A percentile compares a stretch with the other conserved stretches of the same genome.
Evolutionary conservation across 805 yeast genomes (phyloP).

Genomic region (Yarrowia keelungensis): DNA sequence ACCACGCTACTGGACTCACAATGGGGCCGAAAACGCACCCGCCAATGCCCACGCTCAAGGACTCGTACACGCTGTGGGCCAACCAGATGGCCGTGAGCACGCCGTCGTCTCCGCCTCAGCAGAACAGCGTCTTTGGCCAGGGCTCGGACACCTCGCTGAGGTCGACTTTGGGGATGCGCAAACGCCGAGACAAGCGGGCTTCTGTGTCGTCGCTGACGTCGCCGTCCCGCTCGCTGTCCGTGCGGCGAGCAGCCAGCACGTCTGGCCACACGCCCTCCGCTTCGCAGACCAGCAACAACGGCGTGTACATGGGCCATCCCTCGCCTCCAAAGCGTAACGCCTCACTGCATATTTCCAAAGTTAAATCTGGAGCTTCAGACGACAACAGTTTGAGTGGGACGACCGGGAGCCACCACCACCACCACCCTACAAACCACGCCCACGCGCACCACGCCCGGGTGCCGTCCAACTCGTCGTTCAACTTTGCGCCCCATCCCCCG

Average conservation of each 20-base stretch:
- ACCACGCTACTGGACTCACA: background rate
- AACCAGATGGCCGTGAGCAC: conserved; percentile 33
- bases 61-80: conserved; percentile 33
- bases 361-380: conserved; percentile 1
- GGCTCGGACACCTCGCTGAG: conserved; percentile 5
- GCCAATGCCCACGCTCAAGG: conserved; percentile 30
- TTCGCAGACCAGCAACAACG: too few species aligned
- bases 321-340: conserved; percentile 30
- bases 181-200: conserved; percentile 12
- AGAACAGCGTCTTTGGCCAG: conserved; percentile 15
- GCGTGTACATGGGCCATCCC: background rate
- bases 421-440: background rate
- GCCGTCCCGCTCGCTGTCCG: conserved; percentile 6
- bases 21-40: conserved; percentile 7
- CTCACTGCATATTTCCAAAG: conserved; percentile 16
- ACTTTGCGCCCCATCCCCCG: background rate
- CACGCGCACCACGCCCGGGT: background rate
- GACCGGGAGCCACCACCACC: background rate
- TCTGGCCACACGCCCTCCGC: too few species aligned
- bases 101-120: conserved; percentile 18
- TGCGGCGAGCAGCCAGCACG: background rate
- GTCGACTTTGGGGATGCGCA: conserved; percentile 4
- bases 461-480: conserved; percentile 28
- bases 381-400: background rate
- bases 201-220: conserved; percentile 20